Percentiles rank a stretch among this genome's conserved stretches.
Evolutionary conservation across 164 flowering plant genomes (phyloP).

Genomic region (Sedum album): DNA sequence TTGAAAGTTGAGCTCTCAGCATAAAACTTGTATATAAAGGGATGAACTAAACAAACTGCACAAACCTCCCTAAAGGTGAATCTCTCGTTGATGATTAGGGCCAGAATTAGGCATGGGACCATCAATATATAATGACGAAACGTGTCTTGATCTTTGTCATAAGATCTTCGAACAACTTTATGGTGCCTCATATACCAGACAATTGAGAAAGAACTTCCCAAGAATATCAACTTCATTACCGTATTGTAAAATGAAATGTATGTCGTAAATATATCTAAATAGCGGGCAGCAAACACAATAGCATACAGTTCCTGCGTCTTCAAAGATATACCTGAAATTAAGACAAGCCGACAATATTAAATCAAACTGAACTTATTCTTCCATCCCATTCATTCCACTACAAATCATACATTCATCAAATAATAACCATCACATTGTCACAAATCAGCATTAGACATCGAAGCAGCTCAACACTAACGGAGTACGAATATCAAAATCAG

Average conservation of each 20-base stretch:
- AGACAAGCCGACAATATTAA: background rate
- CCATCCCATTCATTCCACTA: no score
- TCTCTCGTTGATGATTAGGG: background rate
- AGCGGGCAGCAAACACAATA: background rate
- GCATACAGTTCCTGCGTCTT: background rate
- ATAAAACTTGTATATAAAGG: no score
- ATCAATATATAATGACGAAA: background rate
- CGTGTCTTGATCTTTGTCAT: background rate
- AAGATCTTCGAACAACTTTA: background rate
- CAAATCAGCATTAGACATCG: no score
- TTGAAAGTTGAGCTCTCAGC: background rate
- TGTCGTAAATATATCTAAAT: background rate
- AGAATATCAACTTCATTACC: background rate
- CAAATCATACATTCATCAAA: no score
- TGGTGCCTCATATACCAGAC: background rate
- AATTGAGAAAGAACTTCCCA: background rate
- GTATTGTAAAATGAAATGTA: background rate
- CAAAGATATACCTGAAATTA: background rate
- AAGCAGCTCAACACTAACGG: no score
- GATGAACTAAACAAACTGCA: background rate
- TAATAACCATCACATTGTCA: no score
- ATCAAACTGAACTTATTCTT: background rate
- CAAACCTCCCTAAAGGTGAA: background rate
- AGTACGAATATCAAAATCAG: no score
- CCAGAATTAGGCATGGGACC: background rate